phyloP scores from a whole-genome alignment of 495 filamentous ascomycete genomes.

The Xylaria castorea region DNA sequence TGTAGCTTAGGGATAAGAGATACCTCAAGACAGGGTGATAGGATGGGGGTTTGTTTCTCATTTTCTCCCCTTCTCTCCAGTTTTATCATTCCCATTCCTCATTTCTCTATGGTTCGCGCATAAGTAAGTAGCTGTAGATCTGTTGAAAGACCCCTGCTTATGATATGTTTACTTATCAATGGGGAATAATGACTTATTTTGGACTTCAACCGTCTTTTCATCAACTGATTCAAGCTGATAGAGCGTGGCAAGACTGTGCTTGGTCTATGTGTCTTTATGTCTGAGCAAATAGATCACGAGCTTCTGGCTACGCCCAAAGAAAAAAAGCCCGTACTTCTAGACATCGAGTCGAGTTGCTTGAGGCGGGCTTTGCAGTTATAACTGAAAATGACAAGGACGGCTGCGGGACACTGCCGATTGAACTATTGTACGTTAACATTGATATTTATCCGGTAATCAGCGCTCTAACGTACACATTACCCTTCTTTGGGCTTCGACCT shows the following conservation, averaged over 20 bases:
- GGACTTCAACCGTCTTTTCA: background rate
- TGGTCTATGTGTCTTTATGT: no score
- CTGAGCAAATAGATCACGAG: background rate
- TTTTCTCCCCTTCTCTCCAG: background rate
- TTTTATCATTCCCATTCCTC: background rate
- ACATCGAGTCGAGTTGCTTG: no score
- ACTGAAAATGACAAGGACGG: no score
- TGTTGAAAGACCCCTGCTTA: background rate
- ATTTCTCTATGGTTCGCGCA: background rate
- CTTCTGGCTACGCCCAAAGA: no score
- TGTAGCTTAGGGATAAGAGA: background rate
- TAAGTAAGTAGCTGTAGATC: background rate
- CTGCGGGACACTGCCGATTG: no score
- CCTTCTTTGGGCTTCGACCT: no score
- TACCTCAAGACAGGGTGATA: background rate
- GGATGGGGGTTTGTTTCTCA: background rate
- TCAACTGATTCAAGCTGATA: background rate
- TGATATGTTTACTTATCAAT: background rate
- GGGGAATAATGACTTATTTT: background rate
- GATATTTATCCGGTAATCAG: background rate
- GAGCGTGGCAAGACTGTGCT: background rate
- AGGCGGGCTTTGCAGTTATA: no score
- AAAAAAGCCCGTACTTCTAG: no score
- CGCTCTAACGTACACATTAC: background rate
- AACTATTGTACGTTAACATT: background rate